These are phyloP conservation scores for Verticillium klebahnii DNA, from an alignment of 2,329 filamentous ascomycete species.

Conservation along the genomic window DNA sequence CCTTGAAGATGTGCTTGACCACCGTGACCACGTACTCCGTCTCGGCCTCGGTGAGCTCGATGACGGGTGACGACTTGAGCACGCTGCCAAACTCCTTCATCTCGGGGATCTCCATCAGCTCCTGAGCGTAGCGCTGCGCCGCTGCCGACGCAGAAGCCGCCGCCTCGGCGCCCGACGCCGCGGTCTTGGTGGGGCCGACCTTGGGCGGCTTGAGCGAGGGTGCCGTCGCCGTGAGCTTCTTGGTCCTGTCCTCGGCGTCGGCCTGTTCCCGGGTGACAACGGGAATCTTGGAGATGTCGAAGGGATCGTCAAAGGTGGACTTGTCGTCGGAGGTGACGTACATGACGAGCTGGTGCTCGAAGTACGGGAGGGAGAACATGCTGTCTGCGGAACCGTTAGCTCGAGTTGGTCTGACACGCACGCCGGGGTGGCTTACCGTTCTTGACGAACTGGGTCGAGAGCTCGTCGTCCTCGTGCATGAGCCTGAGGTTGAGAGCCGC, in stretches of 20 bases:
- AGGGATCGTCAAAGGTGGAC: conserved; percentile 75
- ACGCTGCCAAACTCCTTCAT: conserved; percentile 84
- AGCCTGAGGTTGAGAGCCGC: conserved; percentile 87
- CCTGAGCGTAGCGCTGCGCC: conserved; percentile 83
- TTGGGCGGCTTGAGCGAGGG: conserved; percentile 93
- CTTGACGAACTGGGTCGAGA: conserved; percentile 84
- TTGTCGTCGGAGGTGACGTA: conserved; percentile 94
- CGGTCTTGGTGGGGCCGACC: conserved; percentile 68
- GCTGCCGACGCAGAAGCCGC: conserved; percentile 72
- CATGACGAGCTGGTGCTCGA: conserved; percentile 96
- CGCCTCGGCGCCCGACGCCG: conserved; percentile 65
- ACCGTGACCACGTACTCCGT: conserved; percentile 94
- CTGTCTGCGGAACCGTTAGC: conserved; percentile 56
- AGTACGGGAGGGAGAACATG: conserved; percentile 90
- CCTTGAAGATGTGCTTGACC: conserved; percentile 97
- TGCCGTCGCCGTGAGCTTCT: conserved; percentile 91
- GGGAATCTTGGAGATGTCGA: conserved; percentile 87
- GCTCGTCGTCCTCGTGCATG: conserved; percentile 87
- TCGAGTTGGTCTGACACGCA: too few relatives aligned
- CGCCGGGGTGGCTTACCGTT: conserved; percentile 41
- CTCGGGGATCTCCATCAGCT: conserved; percentile 84
- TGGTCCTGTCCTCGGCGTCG: conserved; percentile 90
- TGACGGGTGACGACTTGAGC: conserved; percentile 81
- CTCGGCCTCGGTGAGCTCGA: conserved; percentile 93
- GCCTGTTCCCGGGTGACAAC: conserved; percentile 95